Evolutionary conservation across 768 basidiomycete genomes (phyloP).

Genomic region (Austroboletus eburneus): DNA sequence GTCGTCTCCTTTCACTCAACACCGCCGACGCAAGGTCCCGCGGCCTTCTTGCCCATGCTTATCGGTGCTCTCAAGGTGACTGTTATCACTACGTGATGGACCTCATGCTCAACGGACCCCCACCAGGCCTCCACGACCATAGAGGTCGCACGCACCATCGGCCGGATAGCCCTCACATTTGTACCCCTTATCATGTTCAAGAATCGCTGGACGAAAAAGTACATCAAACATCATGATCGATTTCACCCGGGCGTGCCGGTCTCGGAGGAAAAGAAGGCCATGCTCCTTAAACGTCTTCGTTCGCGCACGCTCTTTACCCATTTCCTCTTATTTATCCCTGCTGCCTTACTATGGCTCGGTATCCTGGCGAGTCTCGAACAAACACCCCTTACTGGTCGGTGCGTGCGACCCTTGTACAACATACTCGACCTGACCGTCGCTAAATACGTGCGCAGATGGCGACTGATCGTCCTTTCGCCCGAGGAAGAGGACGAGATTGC

Average conservation of each 20-base stretch:
- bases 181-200: slow-evolving; percentile 64
- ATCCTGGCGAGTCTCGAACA: slow-evolving; percentile 70
- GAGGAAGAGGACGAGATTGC: slow-evolving; percentile 91
- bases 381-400: slow-evolving; percentile 87
- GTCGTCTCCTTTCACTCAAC: slow-evolving; percentile 41
- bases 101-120: not conserved
- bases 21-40: slow-evolving; percentile 22
- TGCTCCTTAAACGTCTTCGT: slow-evolving; percentile 45
- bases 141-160: slow-evolving; percentile 64
- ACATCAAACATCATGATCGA: slow-evolving; percentile 43
- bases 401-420: slow-evolving; percentile 22
- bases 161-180: slow-evolving; percentile 70
- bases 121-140: slow-evolving; percentile 68
- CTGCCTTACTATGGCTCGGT: slow-evolving; percentile 59
- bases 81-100: not conserved
- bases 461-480: slow-evolving; percentile 84
- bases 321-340: slow-evolving; percentile 57
- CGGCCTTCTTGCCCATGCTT: slow-evolving; percentile 44
- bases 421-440: not conserved
- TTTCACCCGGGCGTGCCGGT: slow-evolving; percentile 39
- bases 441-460: slow-evolving; percentile 52
- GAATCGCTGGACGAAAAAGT: slow-evolving; percentile 47
- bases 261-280: slow-evolving; percentile 50
- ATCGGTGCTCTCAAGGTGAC: slow-evolving; percentile 62
- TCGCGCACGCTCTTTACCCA: slow-evolving; percentile 48